phyloP scores from a whole-genome alignment of 2,329 filamentous ascomycete genomes.

The Cercospora sp. region DNA sequence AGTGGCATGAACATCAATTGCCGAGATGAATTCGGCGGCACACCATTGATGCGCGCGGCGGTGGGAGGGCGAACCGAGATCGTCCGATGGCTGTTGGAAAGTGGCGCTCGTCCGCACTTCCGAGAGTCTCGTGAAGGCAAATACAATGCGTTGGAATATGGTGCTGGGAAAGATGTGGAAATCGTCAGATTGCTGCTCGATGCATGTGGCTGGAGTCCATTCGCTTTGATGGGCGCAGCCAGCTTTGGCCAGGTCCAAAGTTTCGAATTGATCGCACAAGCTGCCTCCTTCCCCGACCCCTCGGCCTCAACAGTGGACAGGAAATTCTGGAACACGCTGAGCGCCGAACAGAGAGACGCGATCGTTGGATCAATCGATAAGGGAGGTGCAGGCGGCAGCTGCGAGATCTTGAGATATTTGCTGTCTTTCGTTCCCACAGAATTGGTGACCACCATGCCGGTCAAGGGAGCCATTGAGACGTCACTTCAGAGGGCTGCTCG shows the following conservation, averaged over 20 bases:
- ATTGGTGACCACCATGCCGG: not conserved
- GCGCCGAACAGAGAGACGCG: slow-evolving; percentile 1
- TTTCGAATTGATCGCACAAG: slow-evolving; percentile 11
- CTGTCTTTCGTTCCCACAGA: not conserved
- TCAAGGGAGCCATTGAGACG: not conserved
- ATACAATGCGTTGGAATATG: slow-evolving; percentile 15
- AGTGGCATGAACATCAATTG: slow-evolving; percentile 16
- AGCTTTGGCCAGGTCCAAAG: slow-evolving; percentile 13
- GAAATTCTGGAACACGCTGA: slow-evolving; percentile 3
- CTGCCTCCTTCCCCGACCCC: slow-evolving; percentile 8
- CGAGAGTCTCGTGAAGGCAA: slow-evolving; percentile 14
- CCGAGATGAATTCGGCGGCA: slow-evolving; percentile 18
- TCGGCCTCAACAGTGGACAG: not conserved
- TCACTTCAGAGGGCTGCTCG: not conserved
- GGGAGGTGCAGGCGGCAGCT: slow-evolving; percentile 7
- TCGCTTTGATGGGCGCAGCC: slow-evolving; percentile 15
- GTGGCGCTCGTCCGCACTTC: slow-evolving; percentile 3
- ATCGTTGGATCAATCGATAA: slow-evolving; percentile 11
- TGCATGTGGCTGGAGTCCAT: slow-evolving; percentile 14
- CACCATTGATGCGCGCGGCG: slow-evolving; percentile 22
- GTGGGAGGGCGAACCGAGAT: slow-evolving; percentile 13
- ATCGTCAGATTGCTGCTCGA: slow-evolving; percentile 13
- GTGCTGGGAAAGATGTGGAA: slow-evolving; percentile 7
- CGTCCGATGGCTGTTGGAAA: slow-evolving; percentile 17
- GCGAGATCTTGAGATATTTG: slow-evolving; percentile 9